Base-by-base conservation (phyloP, 108 stramenopile species). In the Skeletonema tropicum region DNA sequence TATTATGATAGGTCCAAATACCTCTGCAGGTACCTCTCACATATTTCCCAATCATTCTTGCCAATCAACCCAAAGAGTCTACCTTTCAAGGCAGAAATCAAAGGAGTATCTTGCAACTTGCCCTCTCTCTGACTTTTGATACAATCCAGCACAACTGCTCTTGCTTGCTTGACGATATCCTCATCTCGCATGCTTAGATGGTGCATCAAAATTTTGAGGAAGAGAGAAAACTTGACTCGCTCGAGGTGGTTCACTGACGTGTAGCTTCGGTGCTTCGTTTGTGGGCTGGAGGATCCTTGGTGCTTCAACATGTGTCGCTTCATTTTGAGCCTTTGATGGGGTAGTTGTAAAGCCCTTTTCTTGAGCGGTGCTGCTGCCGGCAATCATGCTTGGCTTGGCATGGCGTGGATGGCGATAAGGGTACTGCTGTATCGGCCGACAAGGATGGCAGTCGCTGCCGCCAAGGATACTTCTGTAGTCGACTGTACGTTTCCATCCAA, bases 161-260 rank as follows among this genome's bases (percentile, higher is more conserved):
- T 52, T 10, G 75, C 75, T 29, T 61, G 45, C 23, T 60, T 45
- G 45, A 45, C 30, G 32, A 68, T 33, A 2, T 76, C 60, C 23
- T 60, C 6, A 63, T 76, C 67, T 23, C 52, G 57, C 60, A 68
- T 46, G 10, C 6, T 38, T 11, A 76, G 58, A 26, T 76, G 36
- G 6, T 68, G 65, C 31, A 76, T 68, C 59, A 76, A 31, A 25
- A 60, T 57, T 35, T 68, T 68, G 38, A 76, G 58, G 60, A 76
- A 76, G 5, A 76, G 46, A 33, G 67, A 58, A 49, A 76, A 76
- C 29, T 76, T 76, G 23, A 76, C 75, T 46, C 75, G 75, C 8
- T 76, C 36, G 7, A 46, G 21, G 26, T 68, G 66, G 14, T 29
- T 32, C n/a, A 49, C 42, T n/a, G 48, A 60, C 46, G 48, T 68